Evolutionary conservation across 1,139 yeast genomes (phyloP).

Genomic region (Nakaseomyces glabratus): DNA sequence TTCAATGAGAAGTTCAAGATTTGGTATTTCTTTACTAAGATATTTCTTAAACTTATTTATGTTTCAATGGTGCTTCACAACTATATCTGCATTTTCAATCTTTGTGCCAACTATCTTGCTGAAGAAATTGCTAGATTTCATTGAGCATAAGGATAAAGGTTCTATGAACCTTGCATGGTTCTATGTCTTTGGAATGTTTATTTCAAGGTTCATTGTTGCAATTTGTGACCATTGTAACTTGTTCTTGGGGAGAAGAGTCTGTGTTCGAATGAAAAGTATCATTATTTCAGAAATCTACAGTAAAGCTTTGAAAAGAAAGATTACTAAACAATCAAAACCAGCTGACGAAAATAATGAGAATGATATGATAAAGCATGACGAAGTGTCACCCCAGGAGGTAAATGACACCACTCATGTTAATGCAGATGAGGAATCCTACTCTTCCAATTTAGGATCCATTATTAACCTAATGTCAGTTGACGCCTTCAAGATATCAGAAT

Average conservation of each 20-base stretch:
- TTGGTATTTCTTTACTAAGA: neutral
- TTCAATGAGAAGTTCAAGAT: neutral
- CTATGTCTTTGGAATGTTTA: slow-evolving; percentile 65
- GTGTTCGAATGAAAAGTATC: slow-evolving; percentile 82
- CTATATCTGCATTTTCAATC: slow-evolving; percentile 33
- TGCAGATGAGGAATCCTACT: slow-evolving; percentile 26
- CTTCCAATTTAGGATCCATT: slow-evolving; percentile 65
- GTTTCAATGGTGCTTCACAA: neutral
- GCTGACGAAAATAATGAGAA: slow-evolving; percentile 15
- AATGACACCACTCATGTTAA: slow-evolving; percentile 26
- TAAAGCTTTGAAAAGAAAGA: slow-evolving; percentile 78
- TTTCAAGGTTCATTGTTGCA: slow-evolving; percentile 52
- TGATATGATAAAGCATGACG: slow-evolving; percentile 1
- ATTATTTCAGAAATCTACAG: slow-evolving; percentile 86
- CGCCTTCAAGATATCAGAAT: slow-evolving; percentile 45
- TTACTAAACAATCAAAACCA: slow-evolving; percentile 37
- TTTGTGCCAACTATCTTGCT: slow-evolving; percentile 76
- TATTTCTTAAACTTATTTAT: neutral
- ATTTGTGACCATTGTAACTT: slow-evolving; percentile 72
- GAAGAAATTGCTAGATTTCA: slow-evolving; percentile 71
- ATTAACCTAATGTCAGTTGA: slow-evolving; percentile 44
- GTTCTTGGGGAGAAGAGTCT: slow-evolving; percentile 83
- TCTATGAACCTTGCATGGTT: slow-evolving; percentile 80
- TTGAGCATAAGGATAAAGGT: slow-evolving; percentile 56
- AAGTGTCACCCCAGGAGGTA: slow-evolving; percentile 18